Conservation (phyloP, 257 asterid genomes). For the Jacaranda mimosifolia region DNA sequence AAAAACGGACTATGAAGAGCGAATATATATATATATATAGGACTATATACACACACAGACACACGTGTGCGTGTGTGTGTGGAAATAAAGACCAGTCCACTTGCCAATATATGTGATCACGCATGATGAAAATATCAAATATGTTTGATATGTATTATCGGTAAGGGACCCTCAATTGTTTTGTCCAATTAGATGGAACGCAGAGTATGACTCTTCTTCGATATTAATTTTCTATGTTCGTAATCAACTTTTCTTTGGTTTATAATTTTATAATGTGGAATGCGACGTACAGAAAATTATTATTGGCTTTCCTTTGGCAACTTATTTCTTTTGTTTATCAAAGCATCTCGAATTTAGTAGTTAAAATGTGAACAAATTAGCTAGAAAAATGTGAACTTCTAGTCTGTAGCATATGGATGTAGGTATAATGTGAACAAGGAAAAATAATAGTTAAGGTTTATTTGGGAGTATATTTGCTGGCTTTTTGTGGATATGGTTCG, state of each 20-base stretch:
- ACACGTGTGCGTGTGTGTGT: too few species aligned
- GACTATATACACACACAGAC: too few species aligned
- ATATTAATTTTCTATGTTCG: not conserved
- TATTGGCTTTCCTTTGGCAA: not conserved
- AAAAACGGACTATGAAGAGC: not conserved
- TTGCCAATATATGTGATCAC: not conserved
- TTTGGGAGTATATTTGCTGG: too few species aligned
- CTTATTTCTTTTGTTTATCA: too few species aligned
- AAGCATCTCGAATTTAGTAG: too few species aligned
- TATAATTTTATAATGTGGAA: not conserved
- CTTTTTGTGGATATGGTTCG: too few species aligned
- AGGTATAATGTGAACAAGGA: too few species aligned
- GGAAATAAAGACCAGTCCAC: conserved; percentile 19
- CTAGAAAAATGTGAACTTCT: too few species aligned
- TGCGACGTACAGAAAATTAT: not conserved
- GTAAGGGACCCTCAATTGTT: not conserved
- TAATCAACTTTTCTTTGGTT: not conserved
- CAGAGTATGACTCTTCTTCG: not conserved
- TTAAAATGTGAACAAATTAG: too few species aligned
- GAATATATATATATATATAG: not conserved
- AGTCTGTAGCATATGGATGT: too few species aligned
- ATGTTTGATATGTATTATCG: too few species aligned
- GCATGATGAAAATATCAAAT: not conserved
- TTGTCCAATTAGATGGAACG: not conserved
- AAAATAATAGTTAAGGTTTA: too few species aligned